These are phyloP conservation scores for Fomitopsis palustris DNA, from an alignment of 1,284 basidiomycete species.

Conservation along the genomic window DNA sequence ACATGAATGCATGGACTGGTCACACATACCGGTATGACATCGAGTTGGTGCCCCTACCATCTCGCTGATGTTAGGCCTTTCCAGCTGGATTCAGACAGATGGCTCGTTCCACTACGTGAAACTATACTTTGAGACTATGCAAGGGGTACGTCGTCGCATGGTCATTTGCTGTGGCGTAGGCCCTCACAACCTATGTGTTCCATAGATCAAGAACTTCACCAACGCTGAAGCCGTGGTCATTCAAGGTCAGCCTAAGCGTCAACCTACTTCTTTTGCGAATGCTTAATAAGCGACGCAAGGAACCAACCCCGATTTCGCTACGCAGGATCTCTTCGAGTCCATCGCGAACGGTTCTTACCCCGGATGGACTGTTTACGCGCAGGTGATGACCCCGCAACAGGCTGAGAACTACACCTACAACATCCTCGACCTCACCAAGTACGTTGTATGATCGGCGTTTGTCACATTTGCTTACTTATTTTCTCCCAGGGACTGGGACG, in stretches of 20 bases:
- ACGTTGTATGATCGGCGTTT: background rate
- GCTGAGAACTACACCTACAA: slow-evolving; percentile 80
- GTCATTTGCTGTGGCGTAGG: background rate
- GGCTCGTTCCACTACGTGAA: slow-evolving; percentile 83
- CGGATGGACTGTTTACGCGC: slow-evolving; percentile 76
- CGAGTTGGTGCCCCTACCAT: background rate
- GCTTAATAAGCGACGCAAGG: slow-evolving; percentile 57
- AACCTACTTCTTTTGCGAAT: slow-evolving; percentile 23
- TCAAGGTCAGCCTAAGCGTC: slow-evolving; percentile 39
- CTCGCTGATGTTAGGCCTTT: background rate
- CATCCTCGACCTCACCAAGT: slow-evolving; percentile 86
- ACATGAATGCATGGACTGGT: slow-evolving; percentile 85
- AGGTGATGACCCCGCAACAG: slow-evolving; percentile 85
- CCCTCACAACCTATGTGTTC: background rate
- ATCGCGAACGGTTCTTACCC: slow-evolving; percentile 79
- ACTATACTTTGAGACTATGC: slow-evolving; percentile 48
- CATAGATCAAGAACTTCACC: slow-evolving; percentile 30
- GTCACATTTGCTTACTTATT: background rate
- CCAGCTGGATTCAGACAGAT: slow-evolving; percentile 79
- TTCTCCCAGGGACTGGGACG: slow-evolving; percentile 24
- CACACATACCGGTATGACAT: slow-evolving; percentile 59
- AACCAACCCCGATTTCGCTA: slow-evolving; percentile 80
- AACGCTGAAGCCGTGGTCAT: slow-evolving; percentile 60
- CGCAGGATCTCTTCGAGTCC: slow-evolving; percentile 70
- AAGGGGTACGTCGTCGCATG: slow-evolving; percentile 10